These are phyloP conservation scores for Escallonia rubra DNA, from an alignment of 129 eudicot genomes.

Conservation along the genomic window DNA sequence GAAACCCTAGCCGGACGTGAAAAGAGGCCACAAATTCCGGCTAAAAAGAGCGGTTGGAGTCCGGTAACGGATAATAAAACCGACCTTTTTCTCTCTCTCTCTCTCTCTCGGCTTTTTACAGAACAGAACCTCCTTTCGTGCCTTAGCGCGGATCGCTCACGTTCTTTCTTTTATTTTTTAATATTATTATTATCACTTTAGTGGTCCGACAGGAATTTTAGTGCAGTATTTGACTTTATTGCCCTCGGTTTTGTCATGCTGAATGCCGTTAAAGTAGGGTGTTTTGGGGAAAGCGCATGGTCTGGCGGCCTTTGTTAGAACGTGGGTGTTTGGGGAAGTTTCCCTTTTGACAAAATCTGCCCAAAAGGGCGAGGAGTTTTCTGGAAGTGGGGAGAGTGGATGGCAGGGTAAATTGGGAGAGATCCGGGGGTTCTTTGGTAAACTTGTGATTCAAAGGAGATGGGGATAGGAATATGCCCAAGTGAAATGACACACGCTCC, in stretches of 20 bases:
- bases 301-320: conserved; percentile 47
- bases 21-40: conserved; percentile 57
- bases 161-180: conserved; percentile 23
- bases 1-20: conserved; percentile 55
- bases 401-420: not conserved
- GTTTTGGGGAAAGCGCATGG: conserved; percentile 13
- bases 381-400: not conserved
- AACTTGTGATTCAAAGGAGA: not conserved
- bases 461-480: no score
- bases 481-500: no score
- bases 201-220: conserved; percentile 20
- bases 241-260: conserved; percentile 15
- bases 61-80: conserved; percentile 65
- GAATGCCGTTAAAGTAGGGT: conserved; percentile 23
- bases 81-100: conserved; percentile 35
- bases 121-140: conserved; percentile 42
- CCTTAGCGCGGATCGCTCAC: conserved; percentile 54
- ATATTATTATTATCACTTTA: conserved; percentile 15
- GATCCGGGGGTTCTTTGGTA: not conserved
- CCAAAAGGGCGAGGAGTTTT: conserved; percentile 9
- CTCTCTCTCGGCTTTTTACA: conserved; percentile 23
- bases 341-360: conserved; percentile 32
- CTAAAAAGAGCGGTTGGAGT: conserved; percentile 47
- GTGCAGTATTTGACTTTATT: conserved; percentile 9
- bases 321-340: conserved; percentile 33